A percentile compares a stretch with the other conserved stretches of the same genome.
phyloP scores from a whole-genome alignment of 805 yeast species.

The Myxozyma neglecta region DNA sequence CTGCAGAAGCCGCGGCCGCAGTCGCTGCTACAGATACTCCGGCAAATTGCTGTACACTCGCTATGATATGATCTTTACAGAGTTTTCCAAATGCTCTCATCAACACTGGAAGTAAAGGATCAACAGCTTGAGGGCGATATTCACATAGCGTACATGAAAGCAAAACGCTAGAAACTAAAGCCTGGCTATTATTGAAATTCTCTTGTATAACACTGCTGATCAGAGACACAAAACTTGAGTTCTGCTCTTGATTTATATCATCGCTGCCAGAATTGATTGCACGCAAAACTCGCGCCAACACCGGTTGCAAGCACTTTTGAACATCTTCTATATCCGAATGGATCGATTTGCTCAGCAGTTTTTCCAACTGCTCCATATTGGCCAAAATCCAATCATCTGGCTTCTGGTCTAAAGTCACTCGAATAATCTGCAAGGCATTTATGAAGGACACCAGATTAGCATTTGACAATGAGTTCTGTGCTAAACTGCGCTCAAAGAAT shows the following conservation, averaged over 20 bases:
- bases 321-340: slow-evolving; percentile 81
- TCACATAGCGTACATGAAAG: slow-evolving; percentile 70
- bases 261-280: slow-evolving; percentile 55
- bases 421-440: slow-evolving; percentile 87
- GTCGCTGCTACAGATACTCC: slow-evolving; percentile 28
- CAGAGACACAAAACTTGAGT: slow-evolving; percentile 59
- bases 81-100: slow-evolving; percentile 87
- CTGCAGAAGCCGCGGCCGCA: slow-evolving; percentile 15
- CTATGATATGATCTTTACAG: slow-evolving; percentile 79
- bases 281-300: slow-evolving; percentile 63
- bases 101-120: slow-evolving; percentile 68
- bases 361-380: slow-evolving; percentile 67
- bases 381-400: slow-evolving; percentile 73
- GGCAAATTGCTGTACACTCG: slow-evolving; percentile 51
- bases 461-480: slow-evolving; percentile 73
- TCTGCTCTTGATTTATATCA: slow-evolving; percentile 61
- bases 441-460: slow-evolving; percentile 62
- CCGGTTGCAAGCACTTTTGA: slow-evolving; percentile 79
- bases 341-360: slow-evolving; percentile 74
- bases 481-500: slow-evolving; percentile 83
- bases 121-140: slow-evolving; percentile 70
- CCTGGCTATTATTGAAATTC: slow-evolving; percentile 67
- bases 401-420: slow-evolving; percentile 79
- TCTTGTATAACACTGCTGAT: slow-evolving; percentile 72
- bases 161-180: slow-evolving; percentile 77